A percentile compares a stretch with the other conserved stretches of the same genome.
phyloP scores from a whole-genome alignment of 352 stramenopile species.

The Globisporangium echinulatum region DNA sequence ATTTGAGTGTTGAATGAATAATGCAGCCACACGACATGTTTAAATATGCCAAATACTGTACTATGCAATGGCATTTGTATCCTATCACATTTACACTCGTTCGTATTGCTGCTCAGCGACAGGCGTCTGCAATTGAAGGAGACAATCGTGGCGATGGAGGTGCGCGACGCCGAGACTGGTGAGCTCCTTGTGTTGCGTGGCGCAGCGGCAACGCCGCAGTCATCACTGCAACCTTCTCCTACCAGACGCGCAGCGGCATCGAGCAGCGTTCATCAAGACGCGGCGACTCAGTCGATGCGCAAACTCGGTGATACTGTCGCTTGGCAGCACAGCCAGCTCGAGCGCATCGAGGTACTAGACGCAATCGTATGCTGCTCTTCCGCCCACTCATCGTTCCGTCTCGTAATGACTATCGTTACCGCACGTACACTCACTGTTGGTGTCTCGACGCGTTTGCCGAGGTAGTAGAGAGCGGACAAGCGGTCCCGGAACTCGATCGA shows the following conservation, averaged over 20 bases:
- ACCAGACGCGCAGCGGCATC: background rate
- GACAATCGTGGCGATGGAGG: slow-evolving; percentile 13
- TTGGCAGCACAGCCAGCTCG: slow-evolving; percentile 43
- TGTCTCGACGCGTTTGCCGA: background rate
- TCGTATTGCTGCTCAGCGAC: too few species aligned
- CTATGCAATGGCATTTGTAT: too few species aligned
- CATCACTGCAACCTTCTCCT: background rate
- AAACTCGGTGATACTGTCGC: slow-evolving; percentile 37
- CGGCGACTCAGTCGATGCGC: slow-evolving; percentile 52
- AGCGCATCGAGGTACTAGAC: slow-evolving; percentile 35
- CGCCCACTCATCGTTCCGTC: background rate
- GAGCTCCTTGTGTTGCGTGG: slow-evolving; percentile 34
- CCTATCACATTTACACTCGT: too few species aligned
- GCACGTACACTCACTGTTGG: background rate
- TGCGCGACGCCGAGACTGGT: slow-evolving; percentile 58
- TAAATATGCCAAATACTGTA: too few species aligned
- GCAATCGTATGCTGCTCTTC: background rate
- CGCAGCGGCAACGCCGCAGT: slow-evolving; percentile 1
- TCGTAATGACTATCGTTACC: too few species aligned
- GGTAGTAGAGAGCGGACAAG: slow-evolving; percentile 38
- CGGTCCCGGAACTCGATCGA: slow-evolving; percentile 42
- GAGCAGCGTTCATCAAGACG: slow-evolving; percentile 16
- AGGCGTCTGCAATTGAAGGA: too few species aligned
- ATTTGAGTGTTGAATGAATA: too few species aligned
- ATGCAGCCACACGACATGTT: too few species aligned